Evolutionary conservation across 371 early-diverging fungal genomes (phyloP).

Genomic region (Apophysomyces trapeziformis): DNA sequence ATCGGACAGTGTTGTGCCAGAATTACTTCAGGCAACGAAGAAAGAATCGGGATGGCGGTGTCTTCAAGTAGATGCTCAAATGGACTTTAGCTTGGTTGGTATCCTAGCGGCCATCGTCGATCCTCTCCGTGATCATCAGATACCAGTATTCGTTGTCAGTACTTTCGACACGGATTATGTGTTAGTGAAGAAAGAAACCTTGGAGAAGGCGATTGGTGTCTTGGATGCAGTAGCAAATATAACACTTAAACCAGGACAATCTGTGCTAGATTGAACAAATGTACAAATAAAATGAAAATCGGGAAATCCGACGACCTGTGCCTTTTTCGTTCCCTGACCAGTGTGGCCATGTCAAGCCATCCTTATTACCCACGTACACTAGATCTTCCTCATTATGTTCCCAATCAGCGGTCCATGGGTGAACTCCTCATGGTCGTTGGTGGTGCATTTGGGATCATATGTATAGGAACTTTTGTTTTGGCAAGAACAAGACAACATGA

Average conservation of each 20-base stretch:
- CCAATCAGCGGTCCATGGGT: conserved; percentile 43
- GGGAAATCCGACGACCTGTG: neutral
- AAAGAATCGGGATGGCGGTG: conserved; percentile 61
- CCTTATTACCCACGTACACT: conserved; percentile 64
- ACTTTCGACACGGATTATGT: conserved; percentile 85
- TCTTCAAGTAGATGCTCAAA: conserved; percentile 68
- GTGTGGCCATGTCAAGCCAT: conserved; percentile 25
- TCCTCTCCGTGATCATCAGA: conserved; percentile 58
- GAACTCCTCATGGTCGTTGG: conserved; percentile 48
- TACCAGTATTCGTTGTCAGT: conserved; percentile 75
- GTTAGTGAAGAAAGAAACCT: conserved; percentile 66
- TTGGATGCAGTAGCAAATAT: conserved; percentile 28
- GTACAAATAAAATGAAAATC: neutral
- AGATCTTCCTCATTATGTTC: conserved; percentile 55
- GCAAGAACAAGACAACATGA: conserved; percentile 28
- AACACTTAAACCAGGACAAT: conserved; percentile 19
- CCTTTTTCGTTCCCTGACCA: neutral
- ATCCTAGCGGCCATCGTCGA: conserved; percentile 66
- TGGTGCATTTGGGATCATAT: conserved; percentile 32
- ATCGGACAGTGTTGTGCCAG: conserved; percentile 21
- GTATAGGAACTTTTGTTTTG: conserved; percentile 26
- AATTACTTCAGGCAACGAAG: conserved; percentile 41
- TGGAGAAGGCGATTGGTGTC: conserved; percentile 47
- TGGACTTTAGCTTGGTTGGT: conserved; percentile 80
- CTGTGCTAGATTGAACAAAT: neutral